A percentile compares a stretch with the other conserved stretches of the same genome.
These are phyloP conservation scores for Mycena rosella DNA, from an alignment of 768 basidiomycete genomes.

Conservation along the genomic window DNA sequence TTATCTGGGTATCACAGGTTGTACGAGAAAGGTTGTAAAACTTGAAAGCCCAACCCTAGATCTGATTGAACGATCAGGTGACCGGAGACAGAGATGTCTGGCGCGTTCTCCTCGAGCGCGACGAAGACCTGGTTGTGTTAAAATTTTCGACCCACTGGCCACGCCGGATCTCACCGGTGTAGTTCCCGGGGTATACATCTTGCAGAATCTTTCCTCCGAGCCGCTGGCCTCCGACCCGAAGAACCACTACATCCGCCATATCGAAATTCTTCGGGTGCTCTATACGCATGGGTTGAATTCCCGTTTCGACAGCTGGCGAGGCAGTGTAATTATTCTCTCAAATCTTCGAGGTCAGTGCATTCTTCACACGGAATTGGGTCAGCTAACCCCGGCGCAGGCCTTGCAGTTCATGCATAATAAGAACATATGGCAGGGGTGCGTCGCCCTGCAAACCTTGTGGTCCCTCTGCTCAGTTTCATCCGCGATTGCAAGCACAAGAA, in stretches of 20 bases:
- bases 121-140: no score
- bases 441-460: not conserved
- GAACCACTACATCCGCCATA: slow-evolving; percentile 46
- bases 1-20: no score
- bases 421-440: slow-evolving; percentile 35
- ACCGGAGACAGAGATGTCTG: no score
- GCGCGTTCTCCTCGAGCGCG: no score
- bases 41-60: no score
- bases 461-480: not conserved
- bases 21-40: no score
- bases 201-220: slow-evolving; percentile 34
- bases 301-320: slow-evolving; percentile 47
- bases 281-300: slow-evolving; percentile 32
- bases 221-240: slow-evolving; percentile 36
- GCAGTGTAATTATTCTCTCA: slow-evolving; percentile 45
- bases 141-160: slow-evolving; percentile 32
- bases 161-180: slow-evolving; percentile 15
- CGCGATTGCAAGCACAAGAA: slow-evolving; percentile 16
- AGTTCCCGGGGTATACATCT: not conserved
- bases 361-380: not conserved
- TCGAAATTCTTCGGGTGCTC: slow-evolving; percentile 40
- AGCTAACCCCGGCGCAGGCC: slow-evolving; percentile 36
- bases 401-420: slow-evolving; percentile 48
- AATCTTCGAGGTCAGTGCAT: slow-evolving; percentile 43
- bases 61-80: no score